These are phyloP conservation scores for Hylodesmum podocarpum DNA, from an alignment of 306 rosid species.

Conservation along the genomic window DNA sequence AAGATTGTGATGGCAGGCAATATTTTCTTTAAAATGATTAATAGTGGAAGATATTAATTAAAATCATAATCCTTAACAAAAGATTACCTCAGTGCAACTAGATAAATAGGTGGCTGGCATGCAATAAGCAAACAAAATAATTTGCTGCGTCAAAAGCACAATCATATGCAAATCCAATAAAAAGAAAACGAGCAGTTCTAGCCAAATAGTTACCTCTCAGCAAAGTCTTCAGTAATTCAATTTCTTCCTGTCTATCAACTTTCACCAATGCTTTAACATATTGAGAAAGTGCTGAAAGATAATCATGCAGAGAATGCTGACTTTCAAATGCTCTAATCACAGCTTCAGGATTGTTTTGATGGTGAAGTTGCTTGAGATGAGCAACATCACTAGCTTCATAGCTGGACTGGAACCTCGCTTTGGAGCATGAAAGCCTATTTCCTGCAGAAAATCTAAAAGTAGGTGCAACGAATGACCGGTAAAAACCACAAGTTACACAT, in stretches of 20 bases:
- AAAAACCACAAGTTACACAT: not conserved
- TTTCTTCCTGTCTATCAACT: constrained; percentile 83
- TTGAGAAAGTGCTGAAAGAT: constrained; percentile 73
- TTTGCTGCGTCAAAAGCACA: not conserved
- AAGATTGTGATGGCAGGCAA: constrained; percentile 9
- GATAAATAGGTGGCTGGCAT: too few species aligned
- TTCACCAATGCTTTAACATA: constrained; percentile 78
- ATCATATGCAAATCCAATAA: not conserved
- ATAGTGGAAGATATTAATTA: not conserved
- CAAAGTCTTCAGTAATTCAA: constrained; percentile 76
- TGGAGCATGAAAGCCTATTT: constrained; percentile 41
- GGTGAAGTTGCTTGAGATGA: constrained; percentile 72
- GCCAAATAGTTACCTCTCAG: constrained; percentile 63
- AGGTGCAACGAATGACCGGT: not conserved
- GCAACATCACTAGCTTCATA: constrained; percentile 74
- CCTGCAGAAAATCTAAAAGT: constrained; percentile 44
- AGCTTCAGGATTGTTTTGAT: constrained; percentile 69
- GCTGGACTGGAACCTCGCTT: constrained; percentile 65
- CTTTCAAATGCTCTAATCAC: constrained; percentile 85
- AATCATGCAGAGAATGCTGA: constrained; percentile 68
- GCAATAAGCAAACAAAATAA: too few species aligned
- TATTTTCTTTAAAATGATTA: not conserved
- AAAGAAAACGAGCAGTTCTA: constrained; percentile 2
- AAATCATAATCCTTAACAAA: not conserved
- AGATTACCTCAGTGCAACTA: not conserved